phyloP scores from a whole-genome alignment of 78 protist species.

The Protostelium mycophagum region DNA sequence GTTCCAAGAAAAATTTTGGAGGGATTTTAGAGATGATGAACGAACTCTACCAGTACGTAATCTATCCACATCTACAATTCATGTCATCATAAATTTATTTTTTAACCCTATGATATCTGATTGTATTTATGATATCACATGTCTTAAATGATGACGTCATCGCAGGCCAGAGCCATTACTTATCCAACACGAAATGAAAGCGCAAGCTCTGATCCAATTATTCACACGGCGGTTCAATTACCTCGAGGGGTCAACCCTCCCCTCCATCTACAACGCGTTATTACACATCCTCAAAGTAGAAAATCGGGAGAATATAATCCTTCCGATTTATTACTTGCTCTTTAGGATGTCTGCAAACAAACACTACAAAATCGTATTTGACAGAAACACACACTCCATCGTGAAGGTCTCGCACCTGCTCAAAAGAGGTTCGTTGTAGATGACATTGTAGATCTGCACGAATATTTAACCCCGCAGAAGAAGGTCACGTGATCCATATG shows the following conservation, averaged over 20 bases:
- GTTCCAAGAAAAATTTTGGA: neutral
- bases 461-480: too few relatives aligned
- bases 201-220: neutral
- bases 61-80: neutral
- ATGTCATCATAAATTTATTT: too few relatives aligned
- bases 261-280: neutral
- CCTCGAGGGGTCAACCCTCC: neutral
- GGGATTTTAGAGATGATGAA: neutral
- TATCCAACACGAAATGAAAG: neutral
- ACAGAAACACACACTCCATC: too few relatives aligned
- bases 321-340: neutral
- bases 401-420: too few relatives aligned
- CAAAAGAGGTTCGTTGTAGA: too few relatives aligned
- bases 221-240: neutral
- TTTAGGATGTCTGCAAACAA: neutral
- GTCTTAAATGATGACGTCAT: neutral
- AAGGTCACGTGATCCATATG: neutral
- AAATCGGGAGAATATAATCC: neutral
- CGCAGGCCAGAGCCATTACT: neutral
- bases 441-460: too few relatives aligned
- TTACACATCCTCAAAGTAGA: neutral
- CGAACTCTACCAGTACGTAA: neutral
- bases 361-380: neutral
- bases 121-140: too few relatives aligned
- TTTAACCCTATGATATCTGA: too few relatives aligned